Evolutionary conservation across 148 eudicot genomes (phyloP), one percentile per base, ranked within the genome.

Genomic region (Chenopodium formosanum): DNA sequence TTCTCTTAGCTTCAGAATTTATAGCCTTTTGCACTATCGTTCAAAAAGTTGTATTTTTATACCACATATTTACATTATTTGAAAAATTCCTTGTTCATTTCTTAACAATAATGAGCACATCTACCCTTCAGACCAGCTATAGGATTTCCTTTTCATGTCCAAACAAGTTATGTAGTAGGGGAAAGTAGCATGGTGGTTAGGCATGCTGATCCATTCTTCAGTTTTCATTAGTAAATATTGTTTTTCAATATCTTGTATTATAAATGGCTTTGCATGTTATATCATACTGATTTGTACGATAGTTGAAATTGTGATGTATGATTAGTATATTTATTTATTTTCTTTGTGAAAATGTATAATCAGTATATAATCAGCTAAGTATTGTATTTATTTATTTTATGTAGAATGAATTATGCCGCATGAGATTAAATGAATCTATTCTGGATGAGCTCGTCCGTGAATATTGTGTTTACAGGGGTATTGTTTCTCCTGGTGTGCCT

Each of bases 391-490:
- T 75, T 79, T 81, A 70, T 68, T 83, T 79, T 60, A 91, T 27
- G 37, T 52, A 96, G 99, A 96, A 96, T 86, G 99, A 96, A 86
- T 81, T 96, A 79, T 91, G 99, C 86, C 91, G 95, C 79, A 88
- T 89, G 87, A 90, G 91, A 80, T 80, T 96, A 88, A 88, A 96
- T 83, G 77, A 82, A 19, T 81, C 95, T 31, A n/a, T 90, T 77
- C 86, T 96, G 75, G 99, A 96, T 80, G 97, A 92, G 80, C 98
- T 96, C 74, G 94, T 96, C 79, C 93, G 74, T 19, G 99, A 96
- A 84, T 96, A 92, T 71, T 96, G 98, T 82, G 83, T 96, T 76
- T 96, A 94, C 81, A 88, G 99, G 90, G 99, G 97, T 78, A 91
- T 96, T 67, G 92, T 92, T 83, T 90, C 89, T 85, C 86, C 90